A percentile compares a stretch with the other conserved stretches of the same genome.
These are phyloP conservation scores for Lachnellula occidentalis DNA, from an alignment of 2,329 filamentous ascomycete genomes.

Conservation along the genomic window DNA sequence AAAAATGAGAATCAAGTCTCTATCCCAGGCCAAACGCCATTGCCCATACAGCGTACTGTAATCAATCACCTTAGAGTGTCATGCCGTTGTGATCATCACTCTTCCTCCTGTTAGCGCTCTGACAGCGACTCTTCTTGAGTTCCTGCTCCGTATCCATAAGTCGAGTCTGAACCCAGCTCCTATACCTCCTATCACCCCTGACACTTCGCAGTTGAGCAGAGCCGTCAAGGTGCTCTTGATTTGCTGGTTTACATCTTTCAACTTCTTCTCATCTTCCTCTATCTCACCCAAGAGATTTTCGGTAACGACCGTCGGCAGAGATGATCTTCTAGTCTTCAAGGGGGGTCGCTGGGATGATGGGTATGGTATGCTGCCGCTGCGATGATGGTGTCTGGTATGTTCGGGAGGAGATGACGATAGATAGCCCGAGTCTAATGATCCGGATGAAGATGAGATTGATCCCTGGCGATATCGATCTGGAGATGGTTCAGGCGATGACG, in stretches of 20 bases:
- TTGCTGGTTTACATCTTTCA: slow-evolving; percentile 45
- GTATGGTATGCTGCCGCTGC: slow-evolving; percentile 6
- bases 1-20: neutral
- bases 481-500: slow-evolving; percentile 4
- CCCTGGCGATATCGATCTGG: slow-evolving; percentile 5
- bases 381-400: slow-evolving; percentile 7
- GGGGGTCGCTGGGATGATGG: slow-evolving; percentile 4
- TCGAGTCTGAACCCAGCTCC: slow-evolving; percentile 45
- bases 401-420: slow-evolving; percentile 6
- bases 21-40: neutral
- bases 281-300: slow-evolving; percentile 20
- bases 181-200: slow-evolving; percentile 39
- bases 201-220: slow-evolving; percentile 48
- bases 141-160: slow-evolving; percentile 50
- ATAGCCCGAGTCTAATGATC: slow-evolving; percentile 10
- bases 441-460: slow-evolving; percentile 20
- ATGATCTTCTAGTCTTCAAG: slow-evolving; percentile 12
- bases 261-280: slow-evolving; percentile 29
- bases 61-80: neutral
- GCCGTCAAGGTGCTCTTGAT: slow-evolving; percentile 50
- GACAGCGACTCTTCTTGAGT: slow-evolving; percentile 27
- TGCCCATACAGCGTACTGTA: neutral
- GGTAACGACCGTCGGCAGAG: slow-evolving; percentile 24
- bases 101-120: slow-evolving; percentile 21
- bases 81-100: slow-evolving; percentile 12